phyloP scores from a whole-genome alignment of 306 rosid species.

The Glycine soja region DNA sequence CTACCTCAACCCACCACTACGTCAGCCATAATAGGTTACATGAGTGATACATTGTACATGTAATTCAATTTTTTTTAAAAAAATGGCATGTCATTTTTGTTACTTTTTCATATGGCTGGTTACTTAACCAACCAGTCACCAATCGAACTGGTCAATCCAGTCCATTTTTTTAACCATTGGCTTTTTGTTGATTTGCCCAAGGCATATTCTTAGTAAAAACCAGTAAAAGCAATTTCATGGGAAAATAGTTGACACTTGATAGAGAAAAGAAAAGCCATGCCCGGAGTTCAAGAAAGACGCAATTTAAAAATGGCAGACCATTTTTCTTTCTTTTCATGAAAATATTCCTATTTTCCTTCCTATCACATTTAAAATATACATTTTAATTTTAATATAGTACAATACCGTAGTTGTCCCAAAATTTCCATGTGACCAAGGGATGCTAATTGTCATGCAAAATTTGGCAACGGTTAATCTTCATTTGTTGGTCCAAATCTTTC shows the following conservation, averaged over 20 bases:
- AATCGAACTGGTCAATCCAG: no score
- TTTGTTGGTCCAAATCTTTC: conserved; percentile 1
- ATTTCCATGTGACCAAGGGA: not conserved
- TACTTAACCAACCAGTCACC: no score
- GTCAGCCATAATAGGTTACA: no score
- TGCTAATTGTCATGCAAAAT: conserved; percentile 31
- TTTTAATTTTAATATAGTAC: conserved; percentile 33
- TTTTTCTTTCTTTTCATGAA: not conserved
- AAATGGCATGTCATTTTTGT: no score
- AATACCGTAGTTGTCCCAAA: conserved; percentile 26
- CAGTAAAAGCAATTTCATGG: not conserved
- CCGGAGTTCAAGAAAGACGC: not conserved
- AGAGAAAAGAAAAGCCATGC: not conserved
- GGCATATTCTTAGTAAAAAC: not conserved
- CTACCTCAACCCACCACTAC: no score
- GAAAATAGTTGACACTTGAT: no score
- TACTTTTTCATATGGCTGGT: no score
- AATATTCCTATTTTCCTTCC: conserved; percentile 27
- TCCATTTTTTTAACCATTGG: no score
- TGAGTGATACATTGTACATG: no score
- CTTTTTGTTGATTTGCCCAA: not conserved
- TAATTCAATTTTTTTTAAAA: no score
- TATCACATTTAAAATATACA: conserved; percentile 5
- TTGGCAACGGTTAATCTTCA: conserved; percentile 36
- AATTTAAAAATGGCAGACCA: not conserved